Base-by-base conservation (phyloP, 2,329 filamentous ascomycete species). In the Graphium sp. region DNA sequence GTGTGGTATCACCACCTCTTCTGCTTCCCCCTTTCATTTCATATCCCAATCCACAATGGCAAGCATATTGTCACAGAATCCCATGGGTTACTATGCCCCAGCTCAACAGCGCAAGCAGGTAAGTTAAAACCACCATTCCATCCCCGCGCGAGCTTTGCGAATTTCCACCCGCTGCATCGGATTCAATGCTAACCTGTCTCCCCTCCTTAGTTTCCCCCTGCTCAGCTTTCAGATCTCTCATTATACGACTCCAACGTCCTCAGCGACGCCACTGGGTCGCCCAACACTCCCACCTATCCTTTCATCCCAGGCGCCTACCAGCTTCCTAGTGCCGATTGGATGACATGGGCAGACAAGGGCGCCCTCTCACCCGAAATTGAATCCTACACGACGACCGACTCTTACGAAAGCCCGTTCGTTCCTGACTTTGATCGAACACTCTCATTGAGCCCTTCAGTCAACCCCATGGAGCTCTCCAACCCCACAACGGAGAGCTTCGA, bases 241-340 rank as follows among this genome's bases (percentile, higher is more conserved):
- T 36, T 34, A 29, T 39, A 38, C 35, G 37, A 39, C 31, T 36
- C 41, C 21, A 48, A 53, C 34, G 47, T 48, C 38, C 42, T 41
- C 26, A 46, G 45, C 18, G 49, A 52, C 38, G 50, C 49, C 18
- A 44, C 48, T 5, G 39, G 44, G n/a, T 50, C 50, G 11, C 44
- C 48, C 7, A 37, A 37, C 17, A 43, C 41, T 5, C 41, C 41
- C 15, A 32, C 41, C 15, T 52, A 48, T 1, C 46, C 48, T 25
- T 28, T 46, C 24, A 44, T 47, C 18, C 37, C 45, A 26, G 43
- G 40, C 26, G 42, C 47, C 17, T 50, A 43, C 32, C 34, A 40
- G 15, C 39, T 44, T 14, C 39, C 41, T 17, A 35, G 34, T 17
- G 18, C 29, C 24, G 42, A 43, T 24, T 50, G 46, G 39, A 37